Percentiles rank a stretch among this genome's conserved stretches.
These are phyloP conservation scores for Diutina sp. DNA, from an alignment of 1,139 yeast genomes.

Conservation along the genomic window DNA sequence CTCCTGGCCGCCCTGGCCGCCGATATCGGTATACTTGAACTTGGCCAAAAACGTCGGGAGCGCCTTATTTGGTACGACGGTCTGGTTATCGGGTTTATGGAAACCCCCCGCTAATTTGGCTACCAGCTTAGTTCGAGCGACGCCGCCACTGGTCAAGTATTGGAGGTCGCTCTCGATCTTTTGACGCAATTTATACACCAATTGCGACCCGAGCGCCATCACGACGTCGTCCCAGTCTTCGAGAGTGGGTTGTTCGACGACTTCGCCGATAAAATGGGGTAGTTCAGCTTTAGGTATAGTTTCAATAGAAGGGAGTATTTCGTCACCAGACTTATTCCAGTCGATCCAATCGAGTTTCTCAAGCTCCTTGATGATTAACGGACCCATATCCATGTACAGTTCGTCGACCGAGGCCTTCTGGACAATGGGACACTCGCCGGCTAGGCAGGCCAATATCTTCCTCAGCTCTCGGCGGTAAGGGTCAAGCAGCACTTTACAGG, in stretches of 20 bases:
- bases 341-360: slow-evolving; percentile 3
- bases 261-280: background rate
- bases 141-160: slow-evolving; percentile 86
- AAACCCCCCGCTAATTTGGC: slow-evolving; percentile 88
- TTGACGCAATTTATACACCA: slow-evolving; percentile 40
- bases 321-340: slow-evolving; percentile 23
- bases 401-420: slow-evolving; percentile 97
- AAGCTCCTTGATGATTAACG: slow-evolving; percentile 13
- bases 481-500: slow-evolving; percentile 79
- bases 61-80: slow-evolving; percentile 44
- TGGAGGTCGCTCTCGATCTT: slow-evolving; percentile 43
- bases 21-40: slow-evolving; percentile 61
- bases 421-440: slow-evolving; percentile 43
- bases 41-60: slow-evolving; percentile 40
- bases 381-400: slow-evolving; percentile 74
- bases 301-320: slow-evolving; percentile 8
- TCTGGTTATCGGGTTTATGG: slow-evolving; percentile 78
- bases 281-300: background rate
- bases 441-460: slow-evolving; percentile 56
- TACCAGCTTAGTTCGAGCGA: slow-evolving; percentile 60
- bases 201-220: slow-evolving; percentile 49
- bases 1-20: slow-evolving; percentile 85
- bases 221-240: slow-evolving; percentile 85
- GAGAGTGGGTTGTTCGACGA: background rate
- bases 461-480: slow-evolving; percentile 85